phyloP scores from a whole-genome alignment of 192 early-diverging fungal species.

The Jimgerdemannia flammicorona region DNA sequence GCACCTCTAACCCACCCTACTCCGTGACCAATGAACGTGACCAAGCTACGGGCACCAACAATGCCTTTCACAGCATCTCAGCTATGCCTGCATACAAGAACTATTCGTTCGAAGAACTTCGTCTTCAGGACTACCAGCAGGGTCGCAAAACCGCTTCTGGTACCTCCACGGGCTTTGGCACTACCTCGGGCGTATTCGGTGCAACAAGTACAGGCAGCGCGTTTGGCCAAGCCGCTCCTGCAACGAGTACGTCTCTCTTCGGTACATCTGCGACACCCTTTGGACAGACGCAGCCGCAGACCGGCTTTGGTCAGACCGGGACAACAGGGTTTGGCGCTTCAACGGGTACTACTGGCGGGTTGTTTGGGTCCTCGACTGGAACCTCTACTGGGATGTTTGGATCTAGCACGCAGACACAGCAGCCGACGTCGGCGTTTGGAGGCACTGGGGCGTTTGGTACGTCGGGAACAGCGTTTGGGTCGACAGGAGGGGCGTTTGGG shows the following conservation, averaged over 20 bases:
- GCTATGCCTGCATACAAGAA: conserved; percentile 85
- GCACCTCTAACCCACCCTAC: conserved; percentile 55
- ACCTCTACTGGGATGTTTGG: conserved; percentile 25
- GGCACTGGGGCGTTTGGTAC: not conserved
- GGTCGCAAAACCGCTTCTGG: conserved; percentile 61
- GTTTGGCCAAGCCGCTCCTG: conserved; percentile 26
- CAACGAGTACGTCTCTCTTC: not conserved
- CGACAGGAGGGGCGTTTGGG: conserved; percentile 17
- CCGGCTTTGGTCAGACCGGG: conserved; percentile 27
- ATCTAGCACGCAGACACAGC: conserved; percentile 12
- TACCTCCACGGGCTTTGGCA: conserved; percentile 26
- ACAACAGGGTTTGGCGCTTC: conserved; percentile 9
- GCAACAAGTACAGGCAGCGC: conserved; percentile 17
- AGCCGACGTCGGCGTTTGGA: conserved; percentile 1
- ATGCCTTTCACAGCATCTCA: conserved; percentile 65
- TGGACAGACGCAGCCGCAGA: conserved; percentile 8
- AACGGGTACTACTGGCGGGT: conserved; percentile 15
- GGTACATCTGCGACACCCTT: conserved; percentile 22
- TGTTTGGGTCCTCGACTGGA: conserved; percentile 24
- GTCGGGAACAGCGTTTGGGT: conserved; percentile 19
- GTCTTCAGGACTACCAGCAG: conserved; percentile 83
- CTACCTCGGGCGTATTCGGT: conserved; percentile 30
- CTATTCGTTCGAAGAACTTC: conserved; percentile 88
- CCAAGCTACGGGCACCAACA: conserved; percentile 45
- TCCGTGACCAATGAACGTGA: conserved; percentile 47